These are phyloP conservation scores for Bolboschoenoplectus hybrid DNA, from an alignment of 202 grass and related monocot genomes.

Conservation along the genomic window DNA sequence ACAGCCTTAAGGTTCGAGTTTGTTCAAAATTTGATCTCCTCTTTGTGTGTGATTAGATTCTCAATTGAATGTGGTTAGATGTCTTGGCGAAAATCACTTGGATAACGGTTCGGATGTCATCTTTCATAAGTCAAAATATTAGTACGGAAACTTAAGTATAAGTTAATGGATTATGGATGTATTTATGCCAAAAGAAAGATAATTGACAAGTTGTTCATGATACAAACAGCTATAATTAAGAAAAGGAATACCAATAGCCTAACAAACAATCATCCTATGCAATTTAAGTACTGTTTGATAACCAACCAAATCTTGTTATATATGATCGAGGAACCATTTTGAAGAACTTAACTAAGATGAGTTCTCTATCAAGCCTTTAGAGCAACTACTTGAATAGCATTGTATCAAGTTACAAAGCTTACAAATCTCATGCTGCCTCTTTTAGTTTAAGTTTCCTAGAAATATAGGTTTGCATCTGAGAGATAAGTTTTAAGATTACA, in stretches of 20 bases:
- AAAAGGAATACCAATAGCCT: not conserved
- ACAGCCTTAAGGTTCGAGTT: constrained; percentile 65
- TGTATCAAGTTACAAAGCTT: not conserved
- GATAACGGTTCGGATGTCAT: not conserved
- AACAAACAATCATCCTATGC: not conserved
- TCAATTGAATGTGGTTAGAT: not conserved
- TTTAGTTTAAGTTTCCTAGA: not conserved
- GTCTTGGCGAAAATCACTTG: not conserved
- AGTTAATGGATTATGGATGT: not conserved
- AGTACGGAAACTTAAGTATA: not conserved
- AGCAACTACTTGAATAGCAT: not conserved
- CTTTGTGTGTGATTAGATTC: constrained; percentile 16
- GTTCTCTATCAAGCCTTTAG: not conserved
- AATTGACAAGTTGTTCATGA: not conserved
- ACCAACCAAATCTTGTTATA: not conserved
- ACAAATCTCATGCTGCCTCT: not conserved
- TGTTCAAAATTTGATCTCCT: not conserved
- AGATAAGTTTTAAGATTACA: constrained; percentile 15
- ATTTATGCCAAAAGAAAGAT: not conserved
- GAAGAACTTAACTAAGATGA: constrained; percentile 2
- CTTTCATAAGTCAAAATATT: not conserved
- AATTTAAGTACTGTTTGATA: not conserved
- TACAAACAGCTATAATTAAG: not conserved
- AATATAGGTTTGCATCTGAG: not conserved
- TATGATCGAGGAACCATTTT: not conserved